A percentile compares a stretch with the other conserved stretches of the same genome.
These are phyloP conservation scores for Stemphylium vesicarium DNA, from an alignment of 2,329 filamentous ascomycete genomes.

Conservation along the genomic window DNA sequence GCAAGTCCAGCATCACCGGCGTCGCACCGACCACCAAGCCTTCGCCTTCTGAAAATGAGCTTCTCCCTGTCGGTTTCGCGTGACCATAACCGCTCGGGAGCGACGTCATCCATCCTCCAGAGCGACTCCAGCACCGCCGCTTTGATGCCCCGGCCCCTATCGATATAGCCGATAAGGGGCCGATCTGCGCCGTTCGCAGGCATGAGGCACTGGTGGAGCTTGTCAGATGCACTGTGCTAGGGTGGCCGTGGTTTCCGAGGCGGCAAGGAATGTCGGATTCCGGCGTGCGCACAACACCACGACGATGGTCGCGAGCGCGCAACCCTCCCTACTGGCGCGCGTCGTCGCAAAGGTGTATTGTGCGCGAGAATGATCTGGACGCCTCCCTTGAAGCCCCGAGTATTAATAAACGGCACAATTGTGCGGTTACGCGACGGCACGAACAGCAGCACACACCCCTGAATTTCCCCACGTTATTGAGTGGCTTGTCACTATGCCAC, in stretches of 20 bases:
- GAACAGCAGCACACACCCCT: slow-evolving; percentile 32
- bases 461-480: slow-evolving; percentile 48
- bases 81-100: not conserved
- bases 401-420: slow-evolving; percentile 1
- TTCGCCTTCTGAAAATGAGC: slow-evolving; percentile 6
- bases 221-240: slow-evolving; percentile 4
- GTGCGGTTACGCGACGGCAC: slow-evolving; percentile 2
- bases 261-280: slow-evolving; percentile 1
- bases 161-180: not conserved
- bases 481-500: slow-evolving; percentile 25
- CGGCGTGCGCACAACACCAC: too few relatives aligned
- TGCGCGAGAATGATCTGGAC: not conserved
- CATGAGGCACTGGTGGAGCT: too few relatives aligned
- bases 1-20: slow-evolving; percentile 20
- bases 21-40: slow-evolving; percentile 20
- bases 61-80: slow-evolving; percentile 1
- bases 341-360: slow-evolving; percentile 1
- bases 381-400: not conserved
- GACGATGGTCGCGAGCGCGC: too few relatives aligned
- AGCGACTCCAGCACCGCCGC: slow-evolving; percentile 9
- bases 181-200: slow-evolving; percentile 2
- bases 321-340: not conserved
- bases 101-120: not conserved
- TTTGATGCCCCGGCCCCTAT: not conserved
- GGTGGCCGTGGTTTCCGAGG: slow-evolving; percentile 5